Conservation (phyloP, 2,329 filamentous ascomycete genomes). For the Periconia digitata region DNA sequence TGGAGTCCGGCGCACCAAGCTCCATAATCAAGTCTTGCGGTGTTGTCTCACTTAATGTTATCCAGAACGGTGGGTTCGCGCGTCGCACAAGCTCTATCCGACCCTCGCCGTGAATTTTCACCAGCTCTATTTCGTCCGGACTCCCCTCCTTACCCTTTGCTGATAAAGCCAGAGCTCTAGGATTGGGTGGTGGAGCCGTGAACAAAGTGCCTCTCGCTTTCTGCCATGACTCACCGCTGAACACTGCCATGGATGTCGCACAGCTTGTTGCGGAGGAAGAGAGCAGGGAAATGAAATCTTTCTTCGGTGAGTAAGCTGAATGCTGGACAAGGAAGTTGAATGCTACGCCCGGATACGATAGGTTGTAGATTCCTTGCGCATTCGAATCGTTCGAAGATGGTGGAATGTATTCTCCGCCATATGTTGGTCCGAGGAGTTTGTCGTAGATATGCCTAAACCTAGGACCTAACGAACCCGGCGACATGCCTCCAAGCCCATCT, state of each 20-base stretch:
- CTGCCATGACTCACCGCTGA: slow-evolving; percentile 87
- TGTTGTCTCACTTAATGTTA: slow-evolving; percentile 81
- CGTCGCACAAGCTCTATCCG: slow-evolving; percentile 76
- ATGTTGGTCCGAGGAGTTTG: slow-evolving; percentile 88
- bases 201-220: slow-evolving; percentile 77
- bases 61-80: slow-evolving; percentile 66
- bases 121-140: slow-evolving; percentile 85
- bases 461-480: slow-evolving; percentile 59
- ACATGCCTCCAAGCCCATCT: slow-evolving; percentile 27
- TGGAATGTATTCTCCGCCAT: slow-evolving; percentile 86
- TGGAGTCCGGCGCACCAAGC: slow-evolving; percentile 88
- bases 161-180: slow-evolving; percentile 69
- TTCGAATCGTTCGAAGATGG: slow-evolving; percentile 56
- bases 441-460: slow-evolving; percentile 90
- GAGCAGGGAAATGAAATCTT: slow-evolving; percentile 83
- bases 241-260: slow-evolving; percentile 86
- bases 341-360: slow-evolving; percentile 92
- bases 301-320: slow-evolving; percentile 72
- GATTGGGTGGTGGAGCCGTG: slow-evolving; percentile 70
- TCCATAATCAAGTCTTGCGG: slow-evolving; percentile 90
- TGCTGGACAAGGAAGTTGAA: slow-evolving; percentile 83
- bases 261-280: slow-evolving; percentile 75
- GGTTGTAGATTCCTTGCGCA: slow-evolving; percentile 73
- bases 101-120: slow-evolving; percentile 77
- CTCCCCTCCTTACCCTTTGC: slow-evolving; percentile 74